These are phyloP conservation scores for Vitis amurensis DNA, from an alignment of 164 flowering plant species.

Conservation along the genomic window DNA sequence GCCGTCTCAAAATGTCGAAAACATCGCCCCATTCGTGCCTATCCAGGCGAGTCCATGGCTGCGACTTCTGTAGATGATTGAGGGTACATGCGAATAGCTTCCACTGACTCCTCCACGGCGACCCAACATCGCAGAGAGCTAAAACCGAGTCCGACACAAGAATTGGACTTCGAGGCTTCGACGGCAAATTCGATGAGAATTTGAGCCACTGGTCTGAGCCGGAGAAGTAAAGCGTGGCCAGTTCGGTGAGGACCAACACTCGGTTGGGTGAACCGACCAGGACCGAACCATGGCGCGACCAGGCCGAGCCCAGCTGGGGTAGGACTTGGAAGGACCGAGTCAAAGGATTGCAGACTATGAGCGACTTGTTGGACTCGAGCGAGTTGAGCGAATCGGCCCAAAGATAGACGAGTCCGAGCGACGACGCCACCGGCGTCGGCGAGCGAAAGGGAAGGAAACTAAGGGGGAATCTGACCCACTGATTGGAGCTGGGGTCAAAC, in stretches of 20 bases:
- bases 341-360: conserved; percentile 77
- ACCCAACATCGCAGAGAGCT: conserved; percentile 81
- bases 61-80: conserved; percentile 16
- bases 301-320: conserved; percentile 91
- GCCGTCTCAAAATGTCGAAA: conserved; percentile 84
- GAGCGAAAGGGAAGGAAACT: conserved; percentile 53
- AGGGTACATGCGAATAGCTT: conserved; percentile 55
- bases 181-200: conserved; percentile 71
- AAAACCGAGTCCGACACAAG: conserved; percentile 47
- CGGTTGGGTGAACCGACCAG: conserved; percentile 44
- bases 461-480: conserved; percentile 64
- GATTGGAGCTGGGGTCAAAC: conserved; percentile 47
- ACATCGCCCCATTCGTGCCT: conserved; percentile 88
- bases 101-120: conserved; percentile 94
- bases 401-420: conserved; percentile 49
- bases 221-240: conserved; percentile 64
- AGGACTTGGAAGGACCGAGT: conserved; percentile 52
- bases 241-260: conserved; percentile 77
- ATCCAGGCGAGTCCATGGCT: conserved; percentile 64
- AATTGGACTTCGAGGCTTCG: conserved; percentile 88
- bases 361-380: conserved; percentile 35
- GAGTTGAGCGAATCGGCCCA: conserved; percentile 59
- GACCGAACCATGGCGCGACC: conserved; percentile 94
- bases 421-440: conserved; percentile 44
- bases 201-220: conserved; percentile 53